phyloP scores from a whole-genome alignment of 768 basidiomycete genomes.

The Tulasnella sp. region DNA sequence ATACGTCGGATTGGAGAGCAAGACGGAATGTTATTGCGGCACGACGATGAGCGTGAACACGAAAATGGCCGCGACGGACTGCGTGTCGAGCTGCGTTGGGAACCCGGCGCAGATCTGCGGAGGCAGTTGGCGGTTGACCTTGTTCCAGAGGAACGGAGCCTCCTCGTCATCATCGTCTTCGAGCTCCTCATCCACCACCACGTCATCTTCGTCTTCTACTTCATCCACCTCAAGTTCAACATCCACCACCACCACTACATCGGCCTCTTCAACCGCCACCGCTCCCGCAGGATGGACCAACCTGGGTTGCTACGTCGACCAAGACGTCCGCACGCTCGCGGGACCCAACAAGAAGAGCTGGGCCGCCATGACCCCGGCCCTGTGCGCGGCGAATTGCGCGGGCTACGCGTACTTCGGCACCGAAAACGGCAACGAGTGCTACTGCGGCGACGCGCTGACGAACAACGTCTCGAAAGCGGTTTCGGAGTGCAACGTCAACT shows the following conservation, averaged over 20 bases:
- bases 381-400: conserved; percentile 26
- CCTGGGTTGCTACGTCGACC: conserved; percentile 35
- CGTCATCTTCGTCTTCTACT: conserved; percentile 14
- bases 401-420: conserved; percentile 23
- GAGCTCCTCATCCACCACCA: neutral
- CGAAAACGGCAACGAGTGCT: conserved; percentile 28
- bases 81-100: conserved; percentile 31
- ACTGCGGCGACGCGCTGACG: conserved; percentile 30
- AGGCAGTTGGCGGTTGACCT: conserved; percentile 21
- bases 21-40: neutral
- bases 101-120: conserved; percentile 34
- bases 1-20: neutral
- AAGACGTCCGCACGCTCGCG: conserved; percentile 16
- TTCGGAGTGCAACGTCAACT: conserved; percentile 28
- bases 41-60: neutral
- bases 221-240: neutral
- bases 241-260: conserved; percentile 18
- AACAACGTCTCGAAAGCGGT: neutral
- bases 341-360: conserved; percentile 7
- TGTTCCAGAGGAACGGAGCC: conserved; percentile 18
- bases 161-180: conserved; percentile 20
- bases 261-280: conserved; percentile 22
- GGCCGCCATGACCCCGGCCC: conserved; percentile 12
- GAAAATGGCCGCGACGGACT: neutral
- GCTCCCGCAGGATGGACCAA: conserved; percentile 4